These are phyloP conservation scores for Suhomyces faveliae DNA, from an alignment of 805 yeast species.

Conservation along the genomic window DNA sequence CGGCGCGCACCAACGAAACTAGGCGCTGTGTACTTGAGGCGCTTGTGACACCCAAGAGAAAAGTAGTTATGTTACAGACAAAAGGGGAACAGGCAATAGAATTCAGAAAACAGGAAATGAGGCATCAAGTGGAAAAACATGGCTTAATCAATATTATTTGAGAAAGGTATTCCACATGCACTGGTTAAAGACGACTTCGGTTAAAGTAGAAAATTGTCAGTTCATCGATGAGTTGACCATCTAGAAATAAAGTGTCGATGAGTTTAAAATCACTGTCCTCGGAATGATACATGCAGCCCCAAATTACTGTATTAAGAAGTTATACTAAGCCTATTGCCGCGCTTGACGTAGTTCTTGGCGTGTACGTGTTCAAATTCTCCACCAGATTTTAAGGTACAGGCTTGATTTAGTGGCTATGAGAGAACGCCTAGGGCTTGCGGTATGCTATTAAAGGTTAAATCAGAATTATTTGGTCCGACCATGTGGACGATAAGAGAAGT, in stretches of 20 bases:
- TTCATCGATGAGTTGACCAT: constrained; percentile 3
- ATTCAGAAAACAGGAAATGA: background rate
- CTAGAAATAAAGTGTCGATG: background rate
- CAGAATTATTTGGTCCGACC: background rate
- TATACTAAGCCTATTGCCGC: background rate
- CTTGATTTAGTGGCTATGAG: background rate
- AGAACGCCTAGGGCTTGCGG: background rate
- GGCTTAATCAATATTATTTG: background rate
- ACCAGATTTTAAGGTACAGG: background rate
- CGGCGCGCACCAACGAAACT: background rate
- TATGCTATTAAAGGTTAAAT: background rate
- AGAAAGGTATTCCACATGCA: background rate
- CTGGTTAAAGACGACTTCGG: background rate
- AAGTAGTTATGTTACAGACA: background rate
- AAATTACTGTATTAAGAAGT: background rate
- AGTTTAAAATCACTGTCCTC: background rate
- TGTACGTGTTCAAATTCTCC: background rate
- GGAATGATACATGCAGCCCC: background rate
- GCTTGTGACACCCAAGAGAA: background rate
- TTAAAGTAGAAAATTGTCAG: background rate
- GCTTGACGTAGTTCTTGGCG: background rate
- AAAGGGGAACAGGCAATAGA: background rate
- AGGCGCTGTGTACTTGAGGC: background rate
- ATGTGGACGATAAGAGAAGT: background rate
- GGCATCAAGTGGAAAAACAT: background rate